Conservation (phyloP, 163 green algal genomes). For the Trebouxia gelatinosa region DNA sequence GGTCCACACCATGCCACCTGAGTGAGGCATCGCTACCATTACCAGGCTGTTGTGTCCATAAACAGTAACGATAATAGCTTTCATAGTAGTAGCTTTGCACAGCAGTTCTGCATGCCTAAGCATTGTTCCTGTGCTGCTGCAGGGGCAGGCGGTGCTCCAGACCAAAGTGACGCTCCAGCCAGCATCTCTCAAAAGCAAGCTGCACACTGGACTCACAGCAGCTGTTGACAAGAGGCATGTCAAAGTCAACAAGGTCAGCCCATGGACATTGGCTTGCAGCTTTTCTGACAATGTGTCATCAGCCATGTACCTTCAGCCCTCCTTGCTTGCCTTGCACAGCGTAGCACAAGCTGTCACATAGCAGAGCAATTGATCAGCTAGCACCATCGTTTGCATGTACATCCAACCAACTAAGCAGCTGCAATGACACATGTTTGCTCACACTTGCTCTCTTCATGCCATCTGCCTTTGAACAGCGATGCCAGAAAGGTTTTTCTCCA, state of each 20-base stretch:
- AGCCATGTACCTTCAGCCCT: too few species aligned
- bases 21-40: neutral
- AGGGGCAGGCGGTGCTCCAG: constrained; percentile 68
- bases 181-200: constrained; percentile 57
- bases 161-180: constrained; percentile 66
- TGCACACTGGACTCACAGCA: constrained; percentile 68
- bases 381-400: too few species aligned
- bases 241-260: constrained; percentile 42
- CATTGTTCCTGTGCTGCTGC: too few species aligned
- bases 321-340: too few species aligned
- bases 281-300: neutral
- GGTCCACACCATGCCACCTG: neutral
- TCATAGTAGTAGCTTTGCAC: too few species aligned
- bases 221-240: constrained; percentile 63
- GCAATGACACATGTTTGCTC: neutral
- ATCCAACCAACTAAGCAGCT: neutral
- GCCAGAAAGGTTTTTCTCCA: neutral
- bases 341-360: too few species aligned
- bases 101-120: too few species aligned
- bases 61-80: too few species aligned
- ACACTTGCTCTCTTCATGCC: neutral
- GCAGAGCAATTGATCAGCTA: too few species aligned
- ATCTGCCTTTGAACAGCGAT: neutral
- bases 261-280: too few species aligned
- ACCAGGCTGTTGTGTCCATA: too few species aligned